phyloP scores from a whole-genome alignment of 345 rosid species.

The Gossypium raimondii region DNA sequence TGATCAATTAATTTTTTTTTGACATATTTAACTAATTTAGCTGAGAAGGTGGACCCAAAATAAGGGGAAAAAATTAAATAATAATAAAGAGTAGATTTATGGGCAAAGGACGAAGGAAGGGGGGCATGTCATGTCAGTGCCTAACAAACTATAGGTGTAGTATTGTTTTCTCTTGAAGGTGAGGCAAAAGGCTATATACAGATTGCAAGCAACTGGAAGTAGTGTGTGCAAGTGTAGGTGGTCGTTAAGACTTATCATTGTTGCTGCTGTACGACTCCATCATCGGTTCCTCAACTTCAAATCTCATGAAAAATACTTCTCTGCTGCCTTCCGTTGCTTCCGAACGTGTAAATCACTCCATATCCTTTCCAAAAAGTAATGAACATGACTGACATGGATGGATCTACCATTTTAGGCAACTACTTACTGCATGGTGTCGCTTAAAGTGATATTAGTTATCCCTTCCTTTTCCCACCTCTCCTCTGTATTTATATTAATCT shows the following conservation, averaged over 20 bases:
- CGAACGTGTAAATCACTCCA: slow-evolving; percentile 27
- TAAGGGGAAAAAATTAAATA: not conserved
- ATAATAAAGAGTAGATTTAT: too few species aligned
- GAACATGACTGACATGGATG: not conserved
- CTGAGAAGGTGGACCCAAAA: not conserved
- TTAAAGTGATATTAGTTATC: not conserved
- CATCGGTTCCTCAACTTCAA: not conserved
- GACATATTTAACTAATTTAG: too few species aligned
- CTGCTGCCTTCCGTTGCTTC: not conserved
- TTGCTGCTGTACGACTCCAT: slow-evolving; percentile 32
- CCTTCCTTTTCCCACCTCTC: not conserved
- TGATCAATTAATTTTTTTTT: too few species aligned
- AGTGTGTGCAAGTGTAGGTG: not conserved
- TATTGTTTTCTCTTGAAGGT: slow-evolving; percentile 15
- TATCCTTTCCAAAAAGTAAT: not conserved
- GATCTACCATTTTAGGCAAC: not conserved
- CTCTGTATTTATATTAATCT: too few species aligned
- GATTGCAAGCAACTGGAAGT: slow-evolving; percentile 3
- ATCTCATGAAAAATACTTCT: not conserved
- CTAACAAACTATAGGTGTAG: slow-evolving; percentile 22
- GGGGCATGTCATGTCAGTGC: not conserved
- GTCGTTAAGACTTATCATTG: slow-evolving; percentile 32
- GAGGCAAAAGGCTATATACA: slow-evolving; percentile 11
- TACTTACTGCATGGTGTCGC: not conserved
- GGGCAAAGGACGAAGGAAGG: not conserved